Conservation (phyloP, 768 basidiomycete species). For the Xanthoconium stramineum region DNA sequence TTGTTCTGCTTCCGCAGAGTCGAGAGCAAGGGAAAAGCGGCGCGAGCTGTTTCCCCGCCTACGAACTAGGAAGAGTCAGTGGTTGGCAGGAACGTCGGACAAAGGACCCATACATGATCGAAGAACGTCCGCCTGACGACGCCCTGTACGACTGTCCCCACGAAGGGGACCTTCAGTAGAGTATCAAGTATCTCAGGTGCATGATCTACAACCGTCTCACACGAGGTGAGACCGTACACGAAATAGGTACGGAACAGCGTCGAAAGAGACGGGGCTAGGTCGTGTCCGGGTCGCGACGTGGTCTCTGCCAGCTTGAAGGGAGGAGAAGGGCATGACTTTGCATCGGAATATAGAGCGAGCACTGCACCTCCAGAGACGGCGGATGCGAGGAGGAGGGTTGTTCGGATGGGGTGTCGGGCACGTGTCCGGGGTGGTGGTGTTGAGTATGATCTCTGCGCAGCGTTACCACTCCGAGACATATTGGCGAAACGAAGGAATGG, state of each 20-base stretch:
- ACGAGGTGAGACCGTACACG: slow-evolving; percentile 79
- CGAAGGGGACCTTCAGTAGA: slow-evolving; percentile 46
- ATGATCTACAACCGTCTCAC: slow-evolving; percentile 72
- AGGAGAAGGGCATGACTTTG: slow-evolving; percentile 23
- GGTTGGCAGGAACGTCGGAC: not conserved
- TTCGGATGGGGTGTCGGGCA: slow-evolving; percentile 6
- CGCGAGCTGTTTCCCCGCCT: slow-evolving; percentile 78
- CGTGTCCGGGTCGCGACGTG: not conserved
- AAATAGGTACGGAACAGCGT: slow-evolving; percentile 68
- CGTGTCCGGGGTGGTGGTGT: slow-evolving; percentile 1
- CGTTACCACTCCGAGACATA: not conserved
- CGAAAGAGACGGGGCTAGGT: slow-evolving; percentile 25
- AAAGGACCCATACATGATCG: slow-evolving; percentile 53
- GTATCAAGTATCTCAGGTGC: slow-evolving; percentile 62
- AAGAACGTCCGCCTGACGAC: slow-evolving; percentile 83
- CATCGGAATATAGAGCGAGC: slow-evolving; percentile 24
- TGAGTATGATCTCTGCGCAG: slow-evolving; percentile 7
- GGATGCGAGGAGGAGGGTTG: slow-evolving; percentile 14
- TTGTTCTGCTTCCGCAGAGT: slow-evolving; percentile 63
- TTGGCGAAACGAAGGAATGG: not conserved
- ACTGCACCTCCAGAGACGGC: slow-evolving; percentile 17
- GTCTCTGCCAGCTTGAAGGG: slow-evolving; percentile 14
- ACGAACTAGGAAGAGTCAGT: slow-evolving; percentile 58
- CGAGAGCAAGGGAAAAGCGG: slow-evolving; percentile 61
- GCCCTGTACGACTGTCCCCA: slow-evolving; percentile 62